phyloP scores from a whole-genome alignment of 768 basidiomycete genomes.

The Phylloporus arenicola region DNA sequence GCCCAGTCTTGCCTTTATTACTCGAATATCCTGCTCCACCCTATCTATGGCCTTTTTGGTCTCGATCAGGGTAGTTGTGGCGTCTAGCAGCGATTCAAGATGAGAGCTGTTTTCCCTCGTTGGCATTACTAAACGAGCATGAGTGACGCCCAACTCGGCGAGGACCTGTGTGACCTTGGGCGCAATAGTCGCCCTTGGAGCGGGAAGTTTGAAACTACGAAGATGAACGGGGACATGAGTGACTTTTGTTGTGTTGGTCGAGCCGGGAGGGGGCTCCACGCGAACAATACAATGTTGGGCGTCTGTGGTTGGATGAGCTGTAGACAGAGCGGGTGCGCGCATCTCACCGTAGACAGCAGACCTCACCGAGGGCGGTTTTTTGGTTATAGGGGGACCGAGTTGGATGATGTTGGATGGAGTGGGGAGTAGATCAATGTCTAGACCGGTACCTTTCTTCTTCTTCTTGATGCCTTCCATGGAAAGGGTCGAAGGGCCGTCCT shows the following conservation, averaged over 20 bases:
- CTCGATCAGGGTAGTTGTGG: slow-evolving; percentile 73
- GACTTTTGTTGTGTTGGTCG: slow-evolving; percentile 50
- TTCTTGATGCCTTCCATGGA: slow-evolving; percentile 47
- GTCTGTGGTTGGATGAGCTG: slow-evolving; percentile 40
- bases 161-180: slow-evolving; percentile 76
- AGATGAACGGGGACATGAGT: slow-evolving; percentile 76
- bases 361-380: slow-evolving; percentile 43
- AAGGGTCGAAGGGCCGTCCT: slow-evolving; percentile 52
- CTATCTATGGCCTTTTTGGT: slow-evolving; percentile 84
- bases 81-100: slow-evolving; percentile 69
- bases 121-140: slow-evolving; percentile 87
- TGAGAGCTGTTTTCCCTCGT: slow-evolving; percentile 74
- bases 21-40: slow-evolving; percentile 78
- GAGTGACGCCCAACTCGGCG: slow-evolving; percentile 67
- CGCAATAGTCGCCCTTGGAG: slow-evolving; percentile 67
- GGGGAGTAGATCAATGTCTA: slow-evolving; percentile 31
- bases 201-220: slow-evolving; percentile 81
- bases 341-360: slow-evolving; percentile 54
- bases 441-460: slow-evolving; percentile 38
- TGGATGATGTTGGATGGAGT: slow-evolving; percentile 35
- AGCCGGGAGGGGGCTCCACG: slow-evolving; percentile 47
- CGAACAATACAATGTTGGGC: slow-evolving; percentile 69
- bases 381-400: slow-evolving; percentile 34
- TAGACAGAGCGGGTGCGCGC: background rate
- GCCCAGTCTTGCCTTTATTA: slow-evolving; percentile 58